Base-by-base conservation (phyloP, 805 yeast genomes). In the Dipodascopsis uninucleata region DNA sequence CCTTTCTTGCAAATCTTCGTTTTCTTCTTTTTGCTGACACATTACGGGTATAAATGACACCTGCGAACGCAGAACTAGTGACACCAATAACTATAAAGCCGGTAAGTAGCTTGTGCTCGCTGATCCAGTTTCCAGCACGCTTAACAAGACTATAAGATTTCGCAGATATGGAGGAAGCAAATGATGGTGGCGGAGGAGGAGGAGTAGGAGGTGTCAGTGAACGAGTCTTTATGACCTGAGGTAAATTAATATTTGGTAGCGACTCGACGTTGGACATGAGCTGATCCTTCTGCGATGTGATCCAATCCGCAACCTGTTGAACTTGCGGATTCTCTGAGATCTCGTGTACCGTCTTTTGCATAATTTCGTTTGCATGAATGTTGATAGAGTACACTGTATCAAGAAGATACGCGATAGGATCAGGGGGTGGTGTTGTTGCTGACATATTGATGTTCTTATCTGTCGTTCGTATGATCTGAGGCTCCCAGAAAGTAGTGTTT, bases 1-100 rank as follows among this genome's bases (percentile, higher is more conserved):
- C 68, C 47, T 79, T 72, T 4, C 73, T 71, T 1, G 88, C 94
- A n/a, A n/a, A n/a, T 46, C 80, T 67, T 56, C 90, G 66, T 49
- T 62, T 67, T 31, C 51, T 49, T 39, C 14, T 39, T 33, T 45
- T 49, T 7, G 43, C 44, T 20, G 21, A 31, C 21, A 36, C n/a
- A 14, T 17, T 26, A 8, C 38, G 44, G 3, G 7, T n/a, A 34
- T 34, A 28, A 10, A 38, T 33, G 34, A 33, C 39, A 14, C 44
- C 43, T 5, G 37, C 42, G 22, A 24, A 45, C 12, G 52, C 34
- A 14, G 52, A 26, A 23, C 47, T 45, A 12, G 46, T 31, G 22
- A 38, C 44, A 20, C 56, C 56, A 8, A 53, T n/a, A 18, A 40
- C 35, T 17, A 50, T 21, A 10, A 26, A 34, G 7, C 49, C 53